phyloP scores from a whole-genome alignment of 257 asterid genomes.

The Euphrasia confusa region DNA sequence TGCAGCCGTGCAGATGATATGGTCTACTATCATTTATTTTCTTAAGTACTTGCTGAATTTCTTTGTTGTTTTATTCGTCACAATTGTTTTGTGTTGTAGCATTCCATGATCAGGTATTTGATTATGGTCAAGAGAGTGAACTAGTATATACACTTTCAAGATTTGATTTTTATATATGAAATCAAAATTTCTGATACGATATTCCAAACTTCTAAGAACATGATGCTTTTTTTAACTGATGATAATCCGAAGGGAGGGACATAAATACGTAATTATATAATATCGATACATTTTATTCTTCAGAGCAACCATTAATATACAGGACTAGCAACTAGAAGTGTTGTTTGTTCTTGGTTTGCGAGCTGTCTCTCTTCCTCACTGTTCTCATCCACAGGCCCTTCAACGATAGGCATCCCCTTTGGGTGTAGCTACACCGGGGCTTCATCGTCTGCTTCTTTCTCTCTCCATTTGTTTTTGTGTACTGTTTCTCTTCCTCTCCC shows the following conservation, averaged over 20 bases:
- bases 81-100: neutral
- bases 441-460: constrained; percentile 22
- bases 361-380: constrained; percentile 20
- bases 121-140: neutral
- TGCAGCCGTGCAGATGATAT: neutral
- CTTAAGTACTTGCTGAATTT: neutral
- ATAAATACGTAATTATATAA: neutral
- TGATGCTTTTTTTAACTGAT: neutral
- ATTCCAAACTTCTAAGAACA: neutral
- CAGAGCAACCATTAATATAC: constrained; percentile 45
- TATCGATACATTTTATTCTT: constrained; percentile 8
- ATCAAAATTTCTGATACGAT: neutral
- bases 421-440: constrained; percentile 23
- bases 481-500: constrained; percentile 34
- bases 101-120: neutral
- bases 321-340: constrained; percentile 25
- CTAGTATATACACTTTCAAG: neutral
- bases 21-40: neutral
- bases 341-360: constrained; percentile 29
- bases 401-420: constrained; percentile 39
- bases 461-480: constrained; percentile 27
- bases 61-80: neutral
- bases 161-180: constrained; percentile 1
- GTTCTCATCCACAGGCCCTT: constrained; percentile 40
- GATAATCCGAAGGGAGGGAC: neutral